Conservation (phyloP, 2,329 filamentous ascomycete species). For the Raffaelea arxii region DNA sequence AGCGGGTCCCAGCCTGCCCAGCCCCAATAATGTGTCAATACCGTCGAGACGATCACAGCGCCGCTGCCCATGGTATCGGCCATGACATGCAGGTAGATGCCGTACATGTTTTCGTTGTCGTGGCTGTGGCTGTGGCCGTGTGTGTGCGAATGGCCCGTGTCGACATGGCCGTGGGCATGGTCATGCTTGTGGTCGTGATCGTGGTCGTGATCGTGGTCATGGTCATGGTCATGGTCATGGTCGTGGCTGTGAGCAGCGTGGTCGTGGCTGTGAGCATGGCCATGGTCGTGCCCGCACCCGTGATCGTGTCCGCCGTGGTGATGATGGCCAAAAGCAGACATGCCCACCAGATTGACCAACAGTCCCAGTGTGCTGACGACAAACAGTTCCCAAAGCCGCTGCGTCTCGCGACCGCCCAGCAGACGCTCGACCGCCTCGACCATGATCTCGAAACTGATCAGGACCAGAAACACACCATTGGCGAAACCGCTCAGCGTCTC, state of each 20-base stretch:
- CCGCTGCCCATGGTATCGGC: constrained; percentile 92
- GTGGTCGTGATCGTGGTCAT: constrained; percentile 19
- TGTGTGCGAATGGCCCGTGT: constrained; percentile 16
- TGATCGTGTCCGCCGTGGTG: constrained; percentile 40
- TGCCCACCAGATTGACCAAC: constrained; percentile 83
- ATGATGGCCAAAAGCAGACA: constrained; percentile 71
- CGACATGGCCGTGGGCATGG: constrained; percentile 16
- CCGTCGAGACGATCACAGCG: constrained; percentile 85
- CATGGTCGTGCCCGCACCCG: constrained; percentile 18
- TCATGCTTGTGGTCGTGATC: constrained; percentile 18
- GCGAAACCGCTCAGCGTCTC: constrained; percentile 94
- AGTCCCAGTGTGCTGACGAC: constrained; percentile 81
- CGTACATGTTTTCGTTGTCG: constrained; percentile 95
- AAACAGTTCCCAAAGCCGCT: constrained; percentile 76
- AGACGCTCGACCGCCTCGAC: constrained; percentile 88
- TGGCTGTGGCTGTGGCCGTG: constrained; percentile 41
- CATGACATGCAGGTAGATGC: constrained; percentile 90
- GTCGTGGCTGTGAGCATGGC: constrained; percentile 20
- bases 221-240: constrained; percentile 27
- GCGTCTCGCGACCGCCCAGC: constrained; percentile 72
- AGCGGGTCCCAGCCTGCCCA: constrained; percentile 94
- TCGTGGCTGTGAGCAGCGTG: constrained; percentile 23
- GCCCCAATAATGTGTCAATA: constrained; percentile 75
- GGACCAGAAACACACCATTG: constrained; percentile 88
- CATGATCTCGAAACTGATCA: constrained; percentile 92